Percentiles rank a stretch among this genome's conserved stretches.
phyloP scores from a whole-genome alignment of 768 basidiomycete genomes.

The Lactifluus volemus region DNA sequence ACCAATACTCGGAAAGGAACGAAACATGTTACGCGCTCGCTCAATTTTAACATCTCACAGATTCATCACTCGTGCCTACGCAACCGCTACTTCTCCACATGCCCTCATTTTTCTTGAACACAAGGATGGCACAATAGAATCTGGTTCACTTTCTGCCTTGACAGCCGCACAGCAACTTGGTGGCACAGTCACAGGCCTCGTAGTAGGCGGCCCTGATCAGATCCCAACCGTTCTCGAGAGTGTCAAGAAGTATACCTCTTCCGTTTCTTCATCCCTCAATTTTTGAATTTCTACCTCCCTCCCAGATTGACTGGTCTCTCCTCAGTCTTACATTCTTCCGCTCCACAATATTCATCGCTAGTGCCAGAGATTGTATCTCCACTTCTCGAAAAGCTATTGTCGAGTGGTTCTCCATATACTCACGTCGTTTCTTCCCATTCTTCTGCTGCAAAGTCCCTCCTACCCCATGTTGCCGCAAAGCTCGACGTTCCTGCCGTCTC shows the following conservation, averaged over 20 bases:
- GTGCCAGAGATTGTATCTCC: constrained; percentile 78
- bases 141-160: constrained; percentile 81
- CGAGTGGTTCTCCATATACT: constrained; percentile 58
- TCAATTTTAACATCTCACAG: background rate
- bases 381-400: constrained; percentile 67
- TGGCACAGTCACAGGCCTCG: constrained; percentile 73
- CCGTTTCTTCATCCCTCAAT: background rate
- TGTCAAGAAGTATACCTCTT: constrained; percentile 61
- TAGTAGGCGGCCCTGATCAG: constrained; percentile 62
- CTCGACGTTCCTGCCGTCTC: constrained; percentile 89
- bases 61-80: constrained; percentile 38
- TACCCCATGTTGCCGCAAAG: constrained; percentile 85
- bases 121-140: constrained; percentile 68
- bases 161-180: constrained; percentile 85
- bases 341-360: constrained; percentile 56
- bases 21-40: constrained; percentile 5
- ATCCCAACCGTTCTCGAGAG: constrained; percentile 58
- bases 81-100: constrained; percentile 54
- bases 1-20: background rate
- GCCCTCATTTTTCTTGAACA: constrained; percentile 90
- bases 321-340: constrained; percentile 58
- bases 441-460: constrained; percentile 82
- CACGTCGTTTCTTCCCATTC: constrained; percentile 92
- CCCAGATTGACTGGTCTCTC: constrained; percentile 60
- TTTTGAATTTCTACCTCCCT: background rate